Percentiles rank a stretch among this genome's conserved stretches.
Evolutionary conservation across 208 protist species (phyloP).

Genomic region (Leishmania braziliensis): DNA sequence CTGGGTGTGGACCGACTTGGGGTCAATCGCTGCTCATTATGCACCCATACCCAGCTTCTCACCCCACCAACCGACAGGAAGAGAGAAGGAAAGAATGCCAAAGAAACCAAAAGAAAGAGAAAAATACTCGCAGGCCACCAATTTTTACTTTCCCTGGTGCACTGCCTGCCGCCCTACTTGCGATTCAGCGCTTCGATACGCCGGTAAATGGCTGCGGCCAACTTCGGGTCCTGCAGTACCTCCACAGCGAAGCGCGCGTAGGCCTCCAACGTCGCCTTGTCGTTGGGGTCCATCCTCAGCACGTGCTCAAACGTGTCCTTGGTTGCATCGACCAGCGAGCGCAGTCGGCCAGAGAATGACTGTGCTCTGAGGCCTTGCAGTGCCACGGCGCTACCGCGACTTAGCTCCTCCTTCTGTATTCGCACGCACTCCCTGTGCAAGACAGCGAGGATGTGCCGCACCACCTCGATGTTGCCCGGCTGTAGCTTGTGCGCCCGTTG

Average conservation of each 20-base stretch:
- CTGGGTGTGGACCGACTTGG: not conserved
- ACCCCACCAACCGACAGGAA: not conserved
- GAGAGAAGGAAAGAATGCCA: not conserved
- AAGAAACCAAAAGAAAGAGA: not conserved
- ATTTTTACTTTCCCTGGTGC: not conserved
- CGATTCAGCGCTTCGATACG: slow-evolving; percentile 42
- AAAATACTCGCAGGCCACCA: not conserved
- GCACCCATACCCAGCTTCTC: not conserved
- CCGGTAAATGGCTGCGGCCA: slow-evolving; percentile 46
- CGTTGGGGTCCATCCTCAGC: slow-evolving; percentile 37
- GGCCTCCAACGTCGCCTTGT: slow-evolving; percentile 45
- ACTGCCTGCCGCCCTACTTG: slow-evolving; percentile 2
- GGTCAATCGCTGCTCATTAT: not conserved
- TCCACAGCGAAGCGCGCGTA: slow-evolving; percentile 75
- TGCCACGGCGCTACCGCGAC: slow-evolving; percentile 22
- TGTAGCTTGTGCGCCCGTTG: slow-evolving; percentile 57
- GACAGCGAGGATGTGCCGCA: slow-evolving; percentile 49
- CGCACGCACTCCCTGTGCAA: slow-evolving; percentile 67
- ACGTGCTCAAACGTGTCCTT: slow-evolving; percentile 51
- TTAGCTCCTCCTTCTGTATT: slow-evolving; percentile 43
- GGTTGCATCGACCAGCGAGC: slow-evolving; percentile 41
- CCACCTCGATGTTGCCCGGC: slow-evolving; percentile 57
- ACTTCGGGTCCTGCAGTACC: slow-evolving; percentile 51
- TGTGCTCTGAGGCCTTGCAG: slow-evolving; percentile 8
- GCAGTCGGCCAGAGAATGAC: slow-evolving; percentile 31